Conservation (phyloP, 345 rosid genomes). For the Passiflora organensis region DNA sequence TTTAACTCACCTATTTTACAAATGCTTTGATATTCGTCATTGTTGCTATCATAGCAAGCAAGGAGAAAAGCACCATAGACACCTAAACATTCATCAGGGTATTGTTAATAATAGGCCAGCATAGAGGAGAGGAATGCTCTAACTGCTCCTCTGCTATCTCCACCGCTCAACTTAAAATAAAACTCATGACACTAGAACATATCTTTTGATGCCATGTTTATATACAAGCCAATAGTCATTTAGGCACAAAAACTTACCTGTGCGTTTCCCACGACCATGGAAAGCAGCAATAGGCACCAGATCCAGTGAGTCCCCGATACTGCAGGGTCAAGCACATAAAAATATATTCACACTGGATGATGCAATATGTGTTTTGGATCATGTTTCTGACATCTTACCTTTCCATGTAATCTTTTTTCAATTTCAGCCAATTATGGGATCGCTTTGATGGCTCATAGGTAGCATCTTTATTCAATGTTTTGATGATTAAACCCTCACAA, state of each 20-base stretch:
- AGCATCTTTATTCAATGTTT: constrained; percentile 81
- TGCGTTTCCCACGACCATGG: constrained; percentile 95
- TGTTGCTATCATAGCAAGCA: constrained; percentile 76
- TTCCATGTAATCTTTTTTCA: constrained; percentile 96
- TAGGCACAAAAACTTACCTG: constrained; percentile 34
- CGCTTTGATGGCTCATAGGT: constrained; percentile 98
- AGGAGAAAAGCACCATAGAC: constrained; percentile 91
- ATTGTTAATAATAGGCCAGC: constrained; percentile 11
- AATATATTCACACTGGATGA: not conserved
- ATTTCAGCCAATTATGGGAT: constrained; percentile 85
- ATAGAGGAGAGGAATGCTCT: not conserved
- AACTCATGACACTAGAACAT: not conserved
- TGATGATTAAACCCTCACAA: constrained; percentile 94
- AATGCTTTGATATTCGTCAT: constrained; percentile 87
- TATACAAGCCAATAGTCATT: no score
- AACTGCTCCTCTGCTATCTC: not conserved
- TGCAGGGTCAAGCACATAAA: constrained; percentile 28
- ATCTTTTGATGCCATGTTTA: not conserved
- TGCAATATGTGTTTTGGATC: no score
- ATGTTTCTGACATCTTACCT: constrained; percentile 34
- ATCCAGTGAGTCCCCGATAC: constrained; percentile 89
- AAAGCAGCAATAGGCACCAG: constrained; percentile 94
- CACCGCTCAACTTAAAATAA: not conserved
- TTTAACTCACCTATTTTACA: constrained; percentile 75
- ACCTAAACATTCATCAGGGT: constrained; percentile 40